These are phyloP conservation scores for Pyrus hybrid DNA, from an alignment of 331 rosid genomes.

Conservation along the genomic window DNA sequence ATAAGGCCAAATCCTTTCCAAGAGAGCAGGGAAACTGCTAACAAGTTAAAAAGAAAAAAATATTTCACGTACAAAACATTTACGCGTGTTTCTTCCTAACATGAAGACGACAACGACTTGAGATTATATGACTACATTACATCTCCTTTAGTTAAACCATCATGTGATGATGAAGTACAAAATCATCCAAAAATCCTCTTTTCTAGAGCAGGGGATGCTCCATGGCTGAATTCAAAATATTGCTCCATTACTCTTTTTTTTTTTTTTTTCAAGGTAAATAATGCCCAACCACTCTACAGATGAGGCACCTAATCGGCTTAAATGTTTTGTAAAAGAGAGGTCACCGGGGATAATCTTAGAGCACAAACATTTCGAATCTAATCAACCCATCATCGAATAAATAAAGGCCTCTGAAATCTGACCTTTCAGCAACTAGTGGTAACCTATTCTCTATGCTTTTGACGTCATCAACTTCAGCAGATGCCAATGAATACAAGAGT, in stretches of 20 bases:
- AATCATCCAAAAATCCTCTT: constrained; percentile 8
- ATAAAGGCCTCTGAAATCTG: constrained; percentile 85
- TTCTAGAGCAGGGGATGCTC: constrained; percentile 9
- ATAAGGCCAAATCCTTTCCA: too few relatives aligned
- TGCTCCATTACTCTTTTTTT: not conserved
- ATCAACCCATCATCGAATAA: constrained; percentile 67
- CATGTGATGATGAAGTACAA: constrained; percentile 20
- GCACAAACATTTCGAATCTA: not conserved
- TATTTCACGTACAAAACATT: constrained; percentile 7
- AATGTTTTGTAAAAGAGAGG: not conserved
- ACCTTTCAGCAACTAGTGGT: constrained; percentile 70
- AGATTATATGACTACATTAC: constrained; percentile 18
- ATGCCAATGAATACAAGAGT: constrained; percentile 32
- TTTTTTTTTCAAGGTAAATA: not conserved
- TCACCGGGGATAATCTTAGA: not conserved
- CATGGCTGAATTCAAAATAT: constrained; percentile 11
- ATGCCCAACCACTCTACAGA: constrained; percentile 15
- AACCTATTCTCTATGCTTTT: constrained; percentile 56
- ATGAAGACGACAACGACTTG: constrained; percentile 9
- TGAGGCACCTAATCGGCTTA: constrained; percentile 17
- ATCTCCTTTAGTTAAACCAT: constrained; percentile 31
- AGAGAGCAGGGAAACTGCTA: too few relatives aligned
- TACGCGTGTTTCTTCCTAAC: constrained; percentile 7
- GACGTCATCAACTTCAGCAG: constrained; percentile 43
- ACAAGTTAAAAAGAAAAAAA: not conserved